Evolutionary conservation across 2,329 filamentous ascomycete species (phyloP).

Genomic region (Byssochlamys sp.): DNA sequence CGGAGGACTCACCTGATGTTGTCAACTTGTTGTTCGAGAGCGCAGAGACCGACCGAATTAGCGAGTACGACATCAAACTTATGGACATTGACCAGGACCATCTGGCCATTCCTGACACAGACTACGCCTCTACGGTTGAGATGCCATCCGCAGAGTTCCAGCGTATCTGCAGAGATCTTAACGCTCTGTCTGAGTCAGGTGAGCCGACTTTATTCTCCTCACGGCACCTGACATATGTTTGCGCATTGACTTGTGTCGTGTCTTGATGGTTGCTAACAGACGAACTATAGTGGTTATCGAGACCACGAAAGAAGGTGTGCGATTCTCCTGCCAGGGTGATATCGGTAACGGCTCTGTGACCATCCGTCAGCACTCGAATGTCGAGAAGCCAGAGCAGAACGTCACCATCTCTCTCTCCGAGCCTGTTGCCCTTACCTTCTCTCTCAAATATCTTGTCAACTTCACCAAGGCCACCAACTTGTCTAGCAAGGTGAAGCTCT

Average conservation of each 20-base stretch:
- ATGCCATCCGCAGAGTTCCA: constrained; percentile 88
- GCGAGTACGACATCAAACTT: constrained; percentile 98
- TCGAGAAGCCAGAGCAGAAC: constrained; percentile 78
- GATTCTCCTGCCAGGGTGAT: constrained; percentile 85
- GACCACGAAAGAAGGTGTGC: constrained; percentile 91
- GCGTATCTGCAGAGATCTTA: constrained; percentile 86
- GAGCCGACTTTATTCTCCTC: constrained; percentile 26
- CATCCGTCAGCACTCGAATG: constrained; percentile 74
- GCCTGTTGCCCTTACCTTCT: constrained; percentile 90
- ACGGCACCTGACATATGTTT: background rate
- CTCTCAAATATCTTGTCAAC: constrained; percentile 97
- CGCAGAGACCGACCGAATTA: constrained; percentile 74
- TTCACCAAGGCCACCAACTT: constrained; percentile 96
- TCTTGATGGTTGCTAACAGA: constrained; percentile 15
- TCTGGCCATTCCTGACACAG: constrained; percentile 95
- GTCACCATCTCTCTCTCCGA: constrained; percentile 85
- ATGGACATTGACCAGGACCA: constrained; percentile 99
- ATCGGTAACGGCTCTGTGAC: constrained; percentile 93
- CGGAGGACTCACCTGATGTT: constrained; percentile 89
- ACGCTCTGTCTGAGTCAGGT: constrained; percentile 92
- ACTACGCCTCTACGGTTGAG: constrained; percentile 81
- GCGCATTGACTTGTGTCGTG: background rate
- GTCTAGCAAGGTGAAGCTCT: constrained; percentile 75
- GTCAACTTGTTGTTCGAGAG: constrained; percentile 95
- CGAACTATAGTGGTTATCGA: constrained; percentile 70